These are phyloP conservation scores for Tuber melanosporum DNA, from an alignment of 495 filamentous ascomycete genomes.

Conservation along the genomic window DNA sequence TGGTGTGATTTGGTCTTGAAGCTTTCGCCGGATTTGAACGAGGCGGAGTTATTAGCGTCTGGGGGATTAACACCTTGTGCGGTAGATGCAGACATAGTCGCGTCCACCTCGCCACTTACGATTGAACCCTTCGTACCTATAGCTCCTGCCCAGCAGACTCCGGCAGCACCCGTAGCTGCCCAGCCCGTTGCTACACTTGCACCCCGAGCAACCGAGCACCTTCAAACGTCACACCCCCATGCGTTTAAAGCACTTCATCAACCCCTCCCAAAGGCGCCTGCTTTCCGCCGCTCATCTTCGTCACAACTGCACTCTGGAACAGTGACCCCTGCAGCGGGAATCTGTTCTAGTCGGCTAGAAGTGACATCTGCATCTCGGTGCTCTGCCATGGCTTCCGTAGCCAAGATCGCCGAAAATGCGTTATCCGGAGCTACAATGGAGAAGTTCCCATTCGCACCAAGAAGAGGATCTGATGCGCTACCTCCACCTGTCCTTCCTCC, in stretches of 20 bases:
- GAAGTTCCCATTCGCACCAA: constrained; percentile 32
- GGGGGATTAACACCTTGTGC: constrained; percentile 28
- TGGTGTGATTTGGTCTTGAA: constrained; percentile 55
- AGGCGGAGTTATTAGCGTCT: constrained; percentile 47
- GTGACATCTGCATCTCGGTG: constrained; percentile 42
- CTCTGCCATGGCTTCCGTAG: constrained; percentile 42
- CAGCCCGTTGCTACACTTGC: constrained; percentile 43
- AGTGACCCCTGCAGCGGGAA: constrained; percentile 88
- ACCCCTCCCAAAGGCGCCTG: constrained; percentile 47
- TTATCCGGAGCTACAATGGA: constrained; percentile 34
- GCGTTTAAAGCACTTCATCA: constrained; percentile 52
- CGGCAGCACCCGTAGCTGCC: constrained; percentile 22
- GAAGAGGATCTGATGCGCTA: constrained; percentile 17
- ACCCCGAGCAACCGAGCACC: constrained; percentile 58
- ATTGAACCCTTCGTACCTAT: constrained; percentile 41
- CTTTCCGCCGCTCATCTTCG: constrained; percentile 56
- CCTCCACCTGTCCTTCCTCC: constrained; percentile 1
- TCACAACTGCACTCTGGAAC: constrained; percentile 67
- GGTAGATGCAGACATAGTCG: constrained; percentile 20
- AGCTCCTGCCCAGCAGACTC: constrained; percentile 16
- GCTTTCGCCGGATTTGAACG: constrained; percentile 69
- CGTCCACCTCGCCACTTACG: constrained; percentile 17
- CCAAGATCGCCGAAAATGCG: constrained; percentile 19
- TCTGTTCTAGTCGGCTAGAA: constrained; percentile 51
- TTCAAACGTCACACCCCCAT: constrained; percentile 36